These are phyloP conservation scores for Microdochium trichocladiopsis DNA, from an alignment of 2,329 filamentous ascomycete genomes.

Conservation along the genomic window DNA sequence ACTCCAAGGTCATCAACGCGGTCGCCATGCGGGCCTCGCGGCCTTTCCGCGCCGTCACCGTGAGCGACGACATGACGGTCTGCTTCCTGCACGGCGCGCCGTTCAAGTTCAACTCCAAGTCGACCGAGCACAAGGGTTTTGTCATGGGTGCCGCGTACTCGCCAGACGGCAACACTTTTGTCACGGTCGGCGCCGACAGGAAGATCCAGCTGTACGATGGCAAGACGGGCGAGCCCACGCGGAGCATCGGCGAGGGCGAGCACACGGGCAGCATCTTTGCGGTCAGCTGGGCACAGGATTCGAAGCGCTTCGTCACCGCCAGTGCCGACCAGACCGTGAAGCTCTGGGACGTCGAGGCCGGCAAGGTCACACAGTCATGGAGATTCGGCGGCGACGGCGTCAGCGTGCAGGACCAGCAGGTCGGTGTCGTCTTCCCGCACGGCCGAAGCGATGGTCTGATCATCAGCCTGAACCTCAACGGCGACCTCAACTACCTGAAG, in stretches of 20 bases:
- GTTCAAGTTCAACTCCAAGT: conserved; percentile 91
- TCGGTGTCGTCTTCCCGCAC: conserved; percentile 85
- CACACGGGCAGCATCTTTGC: conserved; percentile 92
- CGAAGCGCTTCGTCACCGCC: conserved; percentile 79
- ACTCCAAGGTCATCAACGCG: conserved; percentile 84
- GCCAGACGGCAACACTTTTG: conserved; percentile 73
- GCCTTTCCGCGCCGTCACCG: conserved; percentile 86
- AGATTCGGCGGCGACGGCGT: conserved; percentile 67
- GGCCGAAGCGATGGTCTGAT: conserved; percentile 79
- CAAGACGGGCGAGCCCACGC: conserved; percentile 81
- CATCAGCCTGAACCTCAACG: conserved; percentile 81
- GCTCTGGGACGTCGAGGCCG: conserved; percentile 83
- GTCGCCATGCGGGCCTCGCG: conserved; percentile 85
- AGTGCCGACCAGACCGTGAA: conserved; percentile 93
- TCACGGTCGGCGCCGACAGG: conserved; percentile 88
- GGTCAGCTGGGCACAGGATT: conserved; percentile 84
- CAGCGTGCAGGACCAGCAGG: conserved; percentile 78
- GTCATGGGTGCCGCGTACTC: conserved; percentile 85
- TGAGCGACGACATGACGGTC: conserved; percentile 80
- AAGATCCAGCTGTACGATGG: conserved; percentile 94
- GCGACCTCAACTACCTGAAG: conserved; percentile 83
- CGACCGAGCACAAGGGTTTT: conserved; percentile 77
- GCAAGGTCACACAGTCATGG: conserved; percentile 76
- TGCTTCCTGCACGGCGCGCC: conserved; percentile 92
- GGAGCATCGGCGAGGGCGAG: conserved; percentile 70